Conservation (phyloP, 208 protist species). For the Herpetomonas samuelpessoai region DNA sequence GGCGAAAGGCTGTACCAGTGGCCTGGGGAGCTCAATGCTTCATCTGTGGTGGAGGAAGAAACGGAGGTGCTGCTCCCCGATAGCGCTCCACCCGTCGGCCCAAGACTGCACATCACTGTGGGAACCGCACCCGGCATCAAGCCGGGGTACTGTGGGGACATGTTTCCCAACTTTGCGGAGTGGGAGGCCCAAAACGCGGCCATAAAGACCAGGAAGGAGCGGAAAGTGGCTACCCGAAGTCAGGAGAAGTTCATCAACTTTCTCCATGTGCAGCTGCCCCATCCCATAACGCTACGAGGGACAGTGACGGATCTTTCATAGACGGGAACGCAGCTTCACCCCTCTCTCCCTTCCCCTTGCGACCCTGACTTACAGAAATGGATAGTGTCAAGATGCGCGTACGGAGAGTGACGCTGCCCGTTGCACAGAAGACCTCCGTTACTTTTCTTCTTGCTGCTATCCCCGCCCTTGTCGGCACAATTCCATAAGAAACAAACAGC, state of each 20-base stretch:
- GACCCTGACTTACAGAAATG: too few species aligned
- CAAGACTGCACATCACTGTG: constrained; percentile 68
- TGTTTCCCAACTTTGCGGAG: constrained; percentile 49
- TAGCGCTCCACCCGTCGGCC: constrained; percentile 4
- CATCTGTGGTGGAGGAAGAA: constrained; percentile 6
- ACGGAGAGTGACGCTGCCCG: too few species aligned
- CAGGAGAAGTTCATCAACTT: constrained; percentile 87
- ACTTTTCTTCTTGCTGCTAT: too few species aligned
- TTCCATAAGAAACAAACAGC: too few species aligned
- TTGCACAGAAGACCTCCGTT: too few species aligned
- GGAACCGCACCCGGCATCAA: constrained; percentile 25
- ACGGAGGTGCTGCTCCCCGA: too few species aligned
- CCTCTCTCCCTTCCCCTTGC: too few species aligned
- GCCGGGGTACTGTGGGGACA: constrained; percentile 43
- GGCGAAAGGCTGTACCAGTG: constrained; percentile 9
- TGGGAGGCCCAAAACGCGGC: constrained; percentile 55
- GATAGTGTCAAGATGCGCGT: too few species aligned
- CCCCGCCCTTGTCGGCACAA: too few species aligned
- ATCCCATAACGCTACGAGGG: not conserved
- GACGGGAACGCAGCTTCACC: too few species aligned
- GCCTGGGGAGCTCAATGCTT: constrained; percentile 7
- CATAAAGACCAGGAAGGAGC: constrained; percentile 16
- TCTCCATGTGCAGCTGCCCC: constrained; percentile 13
- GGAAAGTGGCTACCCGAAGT: constrained; percentile 49
- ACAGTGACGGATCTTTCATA: not conserved